Conservation (phyloP, 108 stramenopile genomes). For the Cyclotella cryptica region DNA sequence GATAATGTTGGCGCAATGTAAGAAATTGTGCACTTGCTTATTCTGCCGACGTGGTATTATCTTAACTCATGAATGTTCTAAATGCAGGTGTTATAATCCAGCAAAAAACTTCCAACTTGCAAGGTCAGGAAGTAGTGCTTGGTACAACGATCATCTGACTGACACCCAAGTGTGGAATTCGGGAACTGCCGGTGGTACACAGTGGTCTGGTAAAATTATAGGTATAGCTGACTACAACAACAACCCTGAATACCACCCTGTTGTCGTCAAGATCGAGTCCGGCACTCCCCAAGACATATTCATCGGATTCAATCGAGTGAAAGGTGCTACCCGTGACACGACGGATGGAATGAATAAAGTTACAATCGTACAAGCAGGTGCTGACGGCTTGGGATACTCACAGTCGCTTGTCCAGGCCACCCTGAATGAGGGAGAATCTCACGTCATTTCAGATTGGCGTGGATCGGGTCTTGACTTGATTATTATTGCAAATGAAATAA, state of each 20-base stretch:
- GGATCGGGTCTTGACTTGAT: conserved; percentile 11
- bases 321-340: conserved; percentile 26
- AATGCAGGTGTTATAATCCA: conserved; percentile 37
- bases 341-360: conserved; percentile 24
- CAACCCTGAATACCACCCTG: conserved; percentile 25
- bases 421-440: conserved; percentile 9
- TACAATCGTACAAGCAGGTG: conserved; percentile 28
- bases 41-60: not conserved
- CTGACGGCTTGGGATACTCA: conserved; percentile 32
- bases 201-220: conserved; percentile 25
- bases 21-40: not conserved
- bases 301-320: conserved; percentile 43
- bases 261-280: conserved; percentile 39
- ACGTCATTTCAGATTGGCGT: conserved; percentile 26
- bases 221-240: conserved; percentile 52
- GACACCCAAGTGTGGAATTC: conserved; percentile 18
- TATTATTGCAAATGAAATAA: conserved; percentile 20
- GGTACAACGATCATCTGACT: conserved; percentile 29
- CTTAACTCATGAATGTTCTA: not conserved
- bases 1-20: conserved; percentile 30
- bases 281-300: conserved; percentile 24
- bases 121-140: conserved; percentile 13
- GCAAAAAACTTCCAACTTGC: conserved; percentile 46
- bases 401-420: conserved; percentile 26
- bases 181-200: not conserved